Evolutionary conservation across 768 basidiomycete genomes (phyloP).

Genomic region (Lactifluus echinatus): DNA sequence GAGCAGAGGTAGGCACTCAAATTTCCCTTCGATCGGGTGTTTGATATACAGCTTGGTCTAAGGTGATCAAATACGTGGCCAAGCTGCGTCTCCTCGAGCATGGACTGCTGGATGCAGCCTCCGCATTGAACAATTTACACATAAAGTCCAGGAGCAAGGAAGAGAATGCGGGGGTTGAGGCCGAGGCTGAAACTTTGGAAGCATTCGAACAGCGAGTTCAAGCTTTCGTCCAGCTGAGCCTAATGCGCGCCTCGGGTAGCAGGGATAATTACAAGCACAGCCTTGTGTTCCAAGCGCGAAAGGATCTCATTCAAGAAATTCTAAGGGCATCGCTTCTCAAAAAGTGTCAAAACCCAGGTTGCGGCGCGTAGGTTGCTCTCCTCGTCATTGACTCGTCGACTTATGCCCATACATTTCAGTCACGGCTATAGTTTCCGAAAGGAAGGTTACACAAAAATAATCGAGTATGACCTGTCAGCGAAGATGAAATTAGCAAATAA

Average conservation of each 20-base stretch:
- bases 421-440: conserved; percentile 83
- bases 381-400: neutral
- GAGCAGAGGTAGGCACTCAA: conserved; percentile 48
- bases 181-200: conserved; percentile 37
- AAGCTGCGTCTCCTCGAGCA: conserved; percentile 84
- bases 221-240: conserved; percentile 51
- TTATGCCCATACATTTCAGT: conserved; percentile 31
- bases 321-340: conserved; percentile 55
- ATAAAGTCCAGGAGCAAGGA: conserved; percentile 32
- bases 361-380: conserved; percentile 61
- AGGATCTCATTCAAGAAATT: conserved; percentile 75
- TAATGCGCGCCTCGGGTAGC: conserved; percentile 37
- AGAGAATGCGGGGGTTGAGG: conserved; percentile 33
- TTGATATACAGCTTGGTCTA: conserved; percentile 1
- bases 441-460: conserved; percentile 88
- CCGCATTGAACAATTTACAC: conserved; percentile 62
- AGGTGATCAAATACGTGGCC: conserved; percentile 74
- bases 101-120: conserved; percentile 77
- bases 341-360: conserved; percentile 70
- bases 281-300: conserved; percentile 80
- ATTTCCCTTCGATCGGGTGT: conserved; percentile 13
- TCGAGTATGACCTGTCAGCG: conserved; percentile 79
- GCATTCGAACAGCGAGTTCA: conserved; percentile 57
- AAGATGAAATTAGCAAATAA: conserved; percentile 65
- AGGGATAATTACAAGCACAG: conserved; percentile 86